Conservation (phyloP, 352 stramenopile genomes). For the Peronosclerospora sorghi region DNA sequence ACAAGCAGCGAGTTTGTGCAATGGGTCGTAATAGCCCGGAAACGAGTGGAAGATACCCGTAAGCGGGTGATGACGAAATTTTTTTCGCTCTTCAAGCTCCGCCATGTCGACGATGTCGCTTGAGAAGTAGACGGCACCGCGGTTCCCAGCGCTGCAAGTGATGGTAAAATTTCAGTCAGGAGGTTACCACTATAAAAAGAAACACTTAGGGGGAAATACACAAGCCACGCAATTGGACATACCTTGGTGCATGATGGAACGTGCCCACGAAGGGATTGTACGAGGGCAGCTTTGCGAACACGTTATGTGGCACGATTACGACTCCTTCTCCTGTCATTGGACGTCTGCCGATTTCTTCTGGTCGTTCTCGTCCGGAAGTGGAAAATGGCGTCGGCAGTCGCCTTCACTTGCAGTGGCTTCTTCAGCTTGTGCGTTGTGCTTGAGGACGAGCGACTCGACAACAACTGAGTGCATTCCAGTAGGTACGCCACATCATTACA, state of each 20-base stretch:
- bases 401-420: conserved; percentile 5
- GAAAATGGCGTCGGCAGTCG: background rate
- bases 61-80: conserved; percentile 78
- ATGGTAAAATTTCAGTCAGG: conserved; percentile 1
- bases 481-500: conserved; percentile 19
- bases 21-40: conserved; percentile 76
- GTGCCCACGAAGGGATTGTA: conserved; percentile 86
- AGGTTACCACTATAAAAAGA: background rate
- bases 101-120: conserved; percentile 82
- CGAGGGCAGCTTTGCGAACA: conserved; percentile 75
- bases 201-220: background rate
- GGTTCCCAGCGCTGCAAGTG: conserved; percentile 57
- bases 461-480: conserved; percentile 6
- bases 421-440: conserved; percentile 18
- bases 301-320: conserved; percentile 43
- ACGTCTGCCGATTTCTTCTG: conserved; percentile 1
- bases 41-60: conserved; percentile 83
- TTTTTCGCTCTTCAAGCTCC: conserved; percentile 84
- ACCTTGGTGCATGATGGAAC: conserved; percentile 85
- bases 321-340: conserved; percentile 30
- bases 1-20: conserved; percentile 68
- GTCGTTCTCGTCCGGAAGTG: conserved; percentile 9
- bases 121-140: conserved; percentile 79
- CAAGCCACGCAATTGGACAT: conserved; percentile 1
- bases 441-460: conserved; percentile 24